Evolutionary conservation across 164 flowering plant genomes (phyloP), one percentile per base, ranked within the genome.

Genomic region (Tinospora cordifolia): DNA sequence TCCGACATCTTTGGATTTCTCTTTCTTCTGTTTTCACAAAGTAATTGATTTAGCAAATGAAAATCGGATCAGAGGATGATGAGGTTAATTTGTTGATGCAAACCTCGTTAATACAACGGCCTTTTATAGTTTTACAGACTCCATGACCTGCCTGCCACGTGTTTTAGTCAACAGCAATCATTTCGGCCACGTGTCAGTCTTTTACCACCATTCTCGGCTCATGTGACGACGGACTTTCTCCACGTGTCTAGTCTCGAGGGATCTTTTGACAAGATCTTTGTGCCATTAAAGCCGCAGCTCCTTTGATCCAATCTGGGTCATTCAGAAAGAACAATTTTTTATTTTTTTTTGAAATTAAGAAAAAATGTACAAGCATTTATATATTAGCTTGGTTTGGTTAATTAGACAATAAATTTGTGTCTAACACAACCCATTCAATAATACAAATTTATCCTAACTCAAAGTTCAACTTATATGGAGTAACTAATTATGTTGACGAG

Each of bases 51-150:
- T 21, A 25, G 3, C 12, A 12, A n/a, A 47, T 6, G 9, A 19
- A n/a, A 30, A 2, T 27, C 14, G n/a, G 6, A 17, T 39, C 36
- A 58, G 8, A 34, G 1, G 14, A 38, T 64, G 59, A 51, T 51
- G 59, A 51, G 60, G 10, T n/a, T n/a, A n/a, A n/a, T 59, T 24
- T 15, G 25, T 5, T 62, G 67, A 71, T 71, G 46, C 19, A 62
- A 71, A 71, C 30, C 36, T 54, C 22, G 26, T 26, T 58, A 41
- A 12, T 57, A 57, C 34, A 26, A 38, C 25, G 34, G 36, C 44
- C 24, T 38, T 72, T 65, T 72, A 72, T 72, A 66, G 63, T 17
- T 46, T 34, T 72, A 30, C 11, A 8, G 14, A 41, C 34, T 24
- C 40, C 21, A 27, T 3, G 13, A 0, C 57, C 10, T 49, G 39